phyloP scores from a whole-genome alignment of 768 basidiomycete species.

The Pulveroboletus frians region DNA sequence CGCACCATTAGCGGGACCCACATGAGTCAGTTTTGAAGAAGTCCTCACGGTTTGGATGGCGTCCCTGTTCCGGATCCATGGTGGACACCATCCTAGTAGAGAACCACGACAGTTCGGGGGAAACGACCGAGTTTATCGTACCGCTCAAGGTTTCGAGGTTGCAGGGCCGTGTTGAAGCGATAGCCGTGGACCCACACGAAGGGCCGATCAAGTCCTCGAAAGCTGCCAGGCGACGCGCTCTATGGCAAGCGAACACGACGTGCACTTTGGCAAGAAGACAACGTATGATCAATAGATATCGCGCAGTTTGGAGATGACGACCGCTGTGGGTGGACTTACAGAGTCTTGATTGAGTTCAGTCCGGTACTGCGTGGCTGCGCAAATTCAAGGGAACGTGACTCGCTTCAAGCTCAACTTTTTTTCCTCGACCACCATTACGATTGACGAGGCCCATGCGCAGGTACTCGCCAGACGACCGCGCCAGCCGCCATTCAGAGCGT shows the following conservation, averaged over 20 bases:
- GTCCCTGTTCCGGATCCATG: background rate
- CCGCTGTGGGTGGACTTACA: background rate
- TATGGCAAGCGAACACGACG: background rate
- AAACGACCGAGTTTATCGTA: no score
- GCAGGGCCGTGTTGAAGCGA: background rate
- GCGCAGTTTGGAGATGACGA: background rate
- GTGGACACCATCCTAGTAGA: background rate
- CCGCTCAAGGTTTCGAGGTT: no score
- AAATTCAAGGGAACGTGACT: background rate
- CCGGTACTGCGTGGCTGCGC: conserved; percentile 9
- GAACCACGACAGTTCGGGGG: background rate
- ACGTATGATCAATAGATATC: background rate
- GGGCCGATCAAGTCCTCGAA: no score
- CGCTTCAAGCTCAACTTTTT: background rate
- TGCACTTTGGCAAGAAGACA: background rate
- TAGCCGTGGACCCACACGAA: background rate
- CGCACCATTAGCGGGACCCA: background rate
- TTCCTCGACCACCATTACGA: background rate
- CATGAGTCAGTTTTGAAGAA: background rate
- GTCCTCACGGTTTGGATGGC: background rate
- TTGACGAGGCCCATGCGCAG: conserved; percentile 8
- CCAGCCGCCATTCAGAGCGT: conserved; percentile 7
- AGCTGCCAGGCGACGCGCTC: background rate
- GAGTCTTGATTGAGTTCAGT: no score
- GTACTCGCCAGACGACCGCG: conserved; percentile 5